These are phyloP conservation scores for Neurospora sp. DNA, from an alignment of 495 filamentous ascomycete genomes.

Conservation along the genomic window DNA sequence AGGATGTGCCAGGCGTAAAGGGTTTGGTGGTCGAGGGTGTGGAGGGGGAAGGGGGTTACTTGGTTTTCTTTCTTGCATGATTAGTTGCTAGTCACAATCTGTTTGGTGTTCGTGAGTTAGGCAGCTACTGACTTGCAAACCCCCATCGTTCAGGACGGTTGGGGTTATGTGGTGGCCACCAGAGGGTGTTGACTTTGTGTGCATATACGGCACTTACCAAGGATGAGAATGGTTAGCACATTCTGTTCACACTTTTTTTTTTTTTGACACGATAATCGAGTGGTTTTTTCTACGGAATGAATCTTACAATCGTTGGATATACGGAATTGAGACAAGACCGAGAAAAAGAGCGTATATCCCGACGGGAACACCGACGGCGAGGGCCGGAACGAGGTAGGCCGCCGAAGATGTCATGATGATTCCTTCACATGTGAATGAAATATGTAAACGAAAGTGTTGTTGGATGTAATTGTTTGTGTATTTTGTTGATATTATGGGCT, in stretches of 20 bases:
- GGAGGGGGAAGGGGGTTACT: conserved; percentile 55
- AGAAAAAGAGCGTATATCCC: conserved; percentile 36
- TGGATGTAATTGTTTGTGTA: background rate
- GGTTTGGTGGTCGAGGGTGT: conserved; percentile 42
- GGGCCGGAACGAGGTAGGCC: conserved; percentile 18
- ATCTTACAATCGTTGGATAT: conserved; percentile 33
- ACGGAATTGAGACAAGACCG: conserved; percentile 35
- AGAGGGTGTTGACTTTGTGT: conserved; percentile 57
- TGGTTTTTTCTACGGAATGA: background rate
- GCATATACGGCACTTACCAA: conserved; percentile 45
- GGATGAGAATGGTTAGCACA: background rate
- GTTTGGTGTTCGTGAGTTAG: background rate
- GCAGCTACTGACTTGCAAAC: conserved; percentile 54
- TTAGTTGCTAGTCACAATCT: no score
- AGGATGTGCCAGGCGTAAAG: conserved; percentile 68
- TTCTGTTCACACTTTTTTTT: background rate
- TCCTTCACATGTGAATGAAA: background rate
- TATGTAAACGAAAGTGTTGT: background rate
- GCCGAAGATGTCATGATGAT: background rate
- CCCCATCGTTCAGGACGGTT: conserved; percentile 70
- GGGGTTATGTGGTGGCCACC: conserved; percentile 50
- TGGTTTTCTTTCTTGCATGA: conserved; percentile 42
- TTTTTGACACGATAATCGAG: no score
- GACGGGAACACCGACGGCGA: conserved; percentile 31
- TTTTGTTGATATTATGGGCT: background rate